phyloP scores from a whole-genome alignment of 2,329 filamentous ascomycete species.

The Colletotrichum sp. region DNA sequence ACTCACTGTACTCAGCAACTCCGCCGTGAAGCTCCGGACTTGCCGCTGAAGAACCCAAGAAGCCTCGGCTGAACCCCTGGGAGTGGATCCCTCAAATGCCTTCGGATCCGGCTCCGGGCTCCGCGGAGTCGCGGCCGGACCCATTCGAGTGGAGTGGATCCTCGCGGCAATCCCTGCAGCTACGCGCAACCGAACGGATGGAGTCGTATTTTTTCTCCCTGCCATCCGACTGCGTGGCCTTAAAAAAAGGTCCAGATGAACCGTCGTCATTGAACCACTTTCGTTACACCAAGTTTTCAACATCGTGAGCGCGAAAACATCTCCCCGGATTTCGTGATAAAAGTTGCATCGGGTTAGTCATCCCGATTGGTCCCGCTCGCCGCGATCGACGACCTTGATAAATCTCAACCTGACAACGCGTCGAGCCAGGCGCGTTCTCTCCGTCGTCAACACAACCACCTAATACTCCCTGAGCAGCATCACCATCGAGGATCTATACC shows the following conservation, averaged over 20 bases:
- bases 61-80: neutral
- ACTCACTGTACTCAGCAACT: neutral
- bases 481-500: neutral
- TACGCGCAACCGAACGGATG: neutral
- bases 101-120: neutral
- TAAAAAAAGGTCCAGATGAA: conserved; percentile 1
- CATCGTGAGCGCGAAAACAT: neutral
- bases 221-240: neutral
- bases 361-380: neutral
- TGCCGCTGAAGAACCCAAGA: neutral
- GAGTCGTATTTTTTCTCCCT: neutral
- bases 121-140: neutral
- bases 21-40: neutral
- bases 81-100: neutral
- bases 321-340: neutral
- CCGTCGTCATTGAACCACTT: neutral
- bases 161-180: neutral
- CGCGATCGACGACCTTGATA: neutral
- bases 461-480: neutral
- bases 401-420: neutral
- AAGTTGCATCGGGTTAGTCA: neutral
- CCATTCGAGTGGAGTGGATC: neutral
- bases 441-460: neutral
- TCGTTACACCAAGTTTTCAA: neutral
- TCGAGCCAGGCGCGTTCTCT: neutral